Evolutionary conservation across 2,329 filamentous ascomycete genomes (phyloP).

Genomic region (Daldinia sp.): DNA sequence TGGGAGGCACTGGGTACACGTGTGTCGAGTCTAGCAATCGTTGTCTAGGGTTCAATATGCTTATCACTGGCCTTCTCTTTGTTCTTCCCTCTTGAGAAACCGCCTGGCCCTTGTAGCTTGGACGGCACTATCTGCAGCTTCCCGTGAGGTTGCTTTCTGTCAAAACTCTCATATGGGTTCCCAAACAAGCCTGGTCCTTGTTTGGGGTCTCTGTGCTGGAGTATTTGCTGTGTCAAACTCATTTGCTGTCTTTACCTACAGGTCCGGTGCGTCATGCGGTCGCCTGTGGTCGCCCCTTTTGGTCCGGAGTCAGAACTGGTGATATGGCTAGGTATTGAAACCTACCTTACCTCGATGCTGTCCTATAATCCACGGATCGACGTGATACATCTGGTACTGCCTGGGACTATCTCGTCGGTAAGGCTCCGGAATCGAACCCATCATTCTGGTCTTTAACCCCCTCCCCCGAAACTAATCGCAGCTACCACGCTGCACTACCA

Average conservation of each 20-base stretch:
- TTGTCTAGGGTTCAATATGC: slow-evolving; percentile 48
- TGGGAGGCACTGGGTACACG: slow-evolving; percentile 52
- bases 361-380: slow-evolving; percentile 40
- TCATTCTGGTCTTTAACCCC: slow-evolving; percentile 34
- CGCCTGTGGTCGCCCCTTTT: slow-evolving; percentile 52
- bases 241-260: slow-evolving; percentile 49
- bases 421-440: slow-evolving; percentile 44
- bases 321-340: slow-evolving; percentile 53
- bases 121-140: slow-evolving; percentile 59
- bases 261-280: slow-evolving; percentile 51
- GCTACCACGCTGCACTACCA: slow-evolving; percentile 33
- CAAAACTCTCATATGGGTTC: slow-evolving; percentile 49
- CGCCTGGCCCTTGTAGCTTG: slow-evolving; percentile 48
- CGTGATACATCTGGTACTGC: slow-evolving; percentile 41
- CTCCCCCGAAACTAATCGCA: slow-evolving; percentile 39
- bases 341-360: slow-evolving; percentile 49
- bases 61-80: slow-evolving; percentile 54
- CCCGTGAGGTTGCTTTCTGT: slow-evolving; percentile 53
- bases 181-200: slow-evolving; percentile 53
- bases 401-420: slow-evolving; percentile 40
- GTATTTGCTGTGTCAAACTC: slow-evolving; percentile 56
- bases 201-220: slow-evolving; percentile 50
- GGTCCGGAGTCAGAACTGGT: slow-evolving; percentile 48
- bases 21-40: slow-evolving; percentile 64
- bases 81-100: slow-evolving; percentile 53